phyloP scores from a whole-genome alignment of 2,329 filamentous ascomycete species.

The Fusarium xyrophilum region DNA sequence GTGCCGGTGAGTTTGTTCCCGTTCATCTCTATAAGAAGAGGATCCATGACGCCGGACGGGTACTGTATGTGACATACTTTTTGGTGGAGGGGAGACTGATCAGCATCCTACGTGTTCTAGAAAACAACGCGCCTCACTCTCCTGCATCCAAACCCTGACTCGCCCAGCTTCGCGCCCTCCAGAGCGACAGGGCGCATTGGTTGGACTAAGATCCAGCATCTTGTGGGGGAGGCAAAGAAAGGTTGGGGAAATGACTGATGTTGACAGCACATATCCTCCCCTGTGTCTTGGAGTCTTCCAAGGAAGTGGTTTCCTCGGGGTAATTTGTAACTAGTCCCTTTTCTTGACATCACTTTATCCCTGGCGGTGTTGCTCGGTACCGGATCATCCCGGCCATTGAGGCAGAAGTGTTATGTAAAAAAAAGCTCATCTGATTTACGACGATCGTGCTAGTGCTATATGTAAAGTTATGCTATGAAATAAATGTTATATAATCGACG shows the following conservation, averaged over 20 bases:
- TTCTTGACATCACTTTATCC: conserved; percentile 16
- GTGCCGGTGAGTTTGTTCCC: not conserved
- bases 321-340: not conserved
- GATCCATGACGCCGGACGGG: not conserved
- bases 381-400: not conserved
- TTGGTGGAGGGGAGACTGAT: not conserved
- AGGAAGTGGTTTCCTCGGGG: conserved; percentile 5
- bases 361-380: not conserved
- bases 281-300: conserved; percentile 12
- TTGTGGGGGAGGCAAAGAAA: too few relatives aligned
- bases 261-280: not conserved
- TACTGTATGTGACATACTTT: not conserved
- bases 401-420: not conserved
- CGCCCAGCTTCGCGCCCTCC: not conserved
- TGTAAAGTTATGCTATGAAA: too few relatives aligned
- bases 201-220: conserved; percentile 11
- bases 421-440: conserved; percentile 16
- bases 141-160: not conserved
- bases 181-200: not conserved
- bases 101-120: conserved; percentile 10
- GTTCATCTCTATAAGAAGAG: not conserved
- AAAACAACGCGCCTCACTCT: not conserved
- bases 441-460: too few relatives aligned
- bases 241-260: conserved; percentile 27
- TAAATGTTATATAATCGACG: not conserved